phyloP scores from a whole-genome alignment of 2,329 filamentous ascomycete genomes.

The Orbilia javanica region DNA sequence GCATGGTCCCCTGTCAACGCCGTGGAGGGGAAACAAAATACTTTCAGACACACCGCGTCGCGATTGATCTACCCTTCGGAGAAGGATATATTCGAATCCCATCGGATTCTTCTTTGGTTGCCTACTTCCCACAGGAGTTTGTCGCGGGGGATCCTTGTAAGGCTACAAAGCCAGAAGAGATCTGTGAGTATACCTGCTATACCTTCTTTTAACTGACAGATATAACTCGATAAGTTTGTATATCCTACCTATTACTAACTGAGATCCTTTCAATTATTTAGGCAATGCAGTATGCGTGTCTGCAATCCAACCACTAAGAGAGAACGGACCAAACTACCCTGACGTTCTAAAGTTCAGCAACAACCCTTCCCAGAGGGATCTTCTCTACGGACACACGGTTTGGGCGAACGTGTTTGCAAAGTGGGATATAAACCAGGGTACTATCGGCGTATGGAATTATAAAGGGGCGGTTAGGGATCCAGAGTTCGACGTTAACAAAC shows the following conservation, averaged over 20 bases:
- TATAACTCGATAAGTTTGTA: no score
- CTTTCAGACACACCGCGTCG: background rate
- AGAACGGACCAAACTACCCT: background rate
- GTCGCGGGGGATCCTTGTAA: background rate
- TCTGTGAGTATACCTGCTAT: no score
- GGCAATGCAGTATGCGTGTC: background rate
- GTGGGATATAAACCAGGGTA: background rate
- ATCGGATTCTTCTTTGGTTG: background rate
- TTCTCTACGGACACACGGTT: constrained; percentile 2
- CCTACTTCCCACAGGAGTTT: background rate
- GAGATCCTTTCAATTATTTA: background rate
- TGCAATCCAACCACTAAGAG: background rate
- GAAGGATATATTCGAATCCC: background rate
- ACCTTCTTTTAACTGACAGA: no score
- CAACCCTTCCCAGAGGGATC: background rate
- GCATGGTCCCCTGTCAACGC: background rate
- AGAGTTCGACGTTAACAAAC: background rate
- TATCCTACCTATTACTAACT: background rate
- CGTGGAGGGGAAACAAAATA: background rate
- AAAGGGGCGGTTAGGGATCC: background rate
- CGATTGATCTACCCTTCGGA: background rate
- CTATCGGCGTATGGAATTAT: background rate
- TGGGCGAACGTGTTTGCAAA: constrained; percentile 9
- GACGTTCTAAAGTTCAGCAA: background rate
- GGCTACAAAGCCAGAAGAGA: no score